Evolutionary conservation across 257 asterid genomes (phyloP).

Genomic region (Solanum neorickii): DNA sequence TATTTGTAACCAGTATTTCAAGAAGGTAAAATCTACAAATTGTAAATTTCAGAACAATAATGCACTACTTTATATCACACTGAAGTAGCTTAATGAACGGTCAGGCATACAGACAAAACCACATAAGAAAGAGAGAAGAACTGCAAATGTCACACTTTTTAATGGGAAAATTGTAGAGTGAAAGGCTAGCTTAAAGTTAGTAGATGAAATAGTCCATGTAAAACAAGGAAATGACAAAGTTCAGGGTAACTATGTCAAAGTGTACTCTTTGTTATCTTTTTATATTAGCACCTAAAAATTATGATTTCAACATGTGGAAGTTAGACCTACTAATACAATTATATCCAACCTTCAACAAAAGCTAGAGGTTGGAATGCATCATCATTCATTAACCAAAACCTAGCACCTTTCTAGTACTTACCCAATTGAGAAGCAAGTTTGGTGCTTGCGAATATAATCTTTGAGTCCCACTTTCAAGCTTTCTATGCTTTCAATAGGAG

Average conservation of each 20-base stretch:
- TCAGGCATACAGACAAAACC: background rate
- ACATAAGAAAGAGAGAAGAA: background rate
- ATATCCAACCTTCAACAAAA: background rate
- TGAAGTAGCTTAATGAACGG: background rate
- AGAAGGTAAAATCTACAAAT: background rate
- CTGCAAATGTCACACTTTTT: background rate
- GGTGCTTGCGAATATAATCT: conserved; percentile 57
- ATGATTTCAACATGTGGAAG: background rate
- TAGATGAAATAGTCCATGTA: background rate
- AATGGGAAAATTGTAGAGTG: background rate
- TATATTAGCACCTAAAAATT: background rate
- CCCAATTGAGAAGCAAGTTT: conserved; percentile 51
- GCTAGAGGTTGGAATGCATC: background rate
- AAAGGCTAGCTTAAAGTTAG: background rate
- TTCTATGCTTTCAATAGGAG: conserved; percentile 32
- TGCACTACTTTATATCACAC: background rate
- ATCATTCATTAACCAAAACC: background rate
- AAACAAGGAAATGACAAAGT: background rate
- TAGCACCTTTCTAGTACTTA: conserved; percentile 14
- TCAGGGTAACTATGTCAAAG: background rate
- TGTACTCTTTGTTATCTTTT: background rate
- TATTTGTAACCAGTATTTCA: background rate
- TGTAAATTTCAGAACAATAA: background rate
- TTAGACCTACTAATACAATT: background rate
- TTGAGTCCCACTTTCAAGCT: conserved; percentile 53